Evolutionary conservation across 768 basidiomycete genomes (phyloP).

Genomic region (Tremella mesenterica): DNA sequence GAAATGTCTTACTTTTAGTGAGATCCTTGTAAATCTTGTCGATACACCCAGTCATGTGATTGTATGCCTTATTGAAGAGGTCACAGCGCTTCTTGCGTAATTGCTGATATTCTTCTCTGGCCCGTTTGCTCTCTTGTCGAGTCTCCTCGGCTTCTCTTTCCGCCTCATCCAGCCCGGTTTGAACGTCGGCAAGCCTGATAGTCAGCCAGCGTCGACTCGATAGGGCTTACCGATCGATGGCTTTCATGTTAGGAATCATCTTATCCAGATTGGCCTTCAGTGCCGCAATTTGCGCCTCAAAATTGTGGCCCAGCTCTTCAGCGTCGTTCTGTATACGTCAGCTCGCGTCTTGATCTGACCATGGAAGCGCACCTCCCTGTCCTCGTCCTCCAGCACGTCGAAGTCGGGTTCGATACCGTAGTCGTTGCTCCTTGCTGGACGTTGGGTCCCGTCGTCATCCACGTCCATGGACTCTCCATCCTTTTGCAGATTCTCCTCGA

Average conservation of each 20-base stretch:
- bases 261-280: conserved; percentile 65
- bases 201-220: not conserved
- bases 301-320: conserved; percentile 24
- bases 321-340: conserved; percentile 13
- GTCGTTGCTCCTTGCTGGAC: conserved; percentile 61
- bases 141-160: conserved; percentile 89
- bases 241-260: conserved; percentile 96
- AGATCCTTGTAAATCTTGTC: conserved; percentile 96
- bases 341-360: not conserved
- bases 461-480: conserved; percentile 85
- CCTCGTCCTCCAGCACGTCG: conserved; percentile 85
- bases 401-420: conserved; percentile 90
- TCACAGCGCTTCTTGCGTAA: conserved; percentile 77
- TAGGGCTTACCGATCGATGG: conserved; percentile 65
- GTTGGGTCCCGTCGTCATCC: conserved; percentile 71
- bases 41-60: conserved; percentile 88
- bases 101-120: conserved; percentile 86
- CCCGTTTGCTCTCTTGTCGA: conserved; percentile 74
- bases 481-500: conserved; percentile 77
- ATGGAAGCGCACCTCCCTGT: conserved; percentile 62
- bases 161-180: conserved; percentile 73
- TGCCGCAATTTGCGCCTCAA: conserved; percentile 57
- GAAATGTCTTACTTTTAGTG: conserved; percentile 82
- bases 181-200: conserved; percentile 40
- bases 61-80: conserved; percentile 90